phyloP scores from a whole-genome alignment of 2,329 filamentous ascomycete genomes.

The Emmonsia crescens region DNA sequence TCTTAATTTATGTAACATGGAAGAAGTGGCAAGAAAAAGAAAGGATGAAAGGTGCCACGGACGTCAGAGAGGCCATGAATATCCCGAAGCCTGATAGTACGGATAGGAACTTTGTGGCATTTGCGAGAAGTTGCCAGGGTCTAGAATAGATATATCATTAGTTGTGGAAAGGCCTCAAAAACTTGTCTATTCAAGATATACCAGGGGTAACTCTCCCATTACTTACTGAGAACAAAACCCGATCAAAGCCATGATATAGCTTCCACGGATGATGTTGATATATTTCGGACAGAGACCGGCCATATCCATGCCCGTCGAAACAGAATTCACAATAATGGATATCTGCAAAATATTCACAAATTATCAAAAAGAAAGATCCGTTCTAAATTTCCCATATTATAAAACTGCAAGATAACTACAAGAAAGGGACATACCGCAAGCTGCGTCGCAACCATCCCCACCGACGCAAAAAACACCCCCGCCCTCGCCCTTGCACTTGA shows the following conservation, averaged over 20 bases:
- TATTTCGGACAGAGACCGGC: constrained; percentile 42
- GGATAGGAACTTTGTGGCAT: constrained; percentile 17
- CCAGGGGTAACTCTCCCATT: not conserved
- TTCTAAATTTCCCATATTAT: no score
- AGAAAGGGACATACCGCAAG: constrained; percentile 22
- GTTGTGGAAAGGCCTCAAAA: not conserved
- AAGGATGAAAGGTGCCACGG: not conserved
- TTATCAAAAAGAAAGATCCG: not conserved
- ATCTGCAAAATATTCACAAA: constrained; percentile 9
- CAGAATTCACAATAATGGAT: constrained; percentile 37
- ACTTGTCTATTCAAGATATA: not conserved
- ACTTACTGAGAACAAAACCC: constrained; percentile 30
- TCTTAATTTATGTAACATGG: not conserved
- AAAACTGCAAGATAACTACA: not conserved
- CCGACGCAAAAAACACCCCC: constrained; percentile 29
- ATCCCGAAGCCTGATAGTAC: constrained; percentile 35
- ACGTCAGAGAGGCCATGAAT: constrained; percentile 38
- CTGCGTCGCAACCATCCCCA: constrained; percentile 26
- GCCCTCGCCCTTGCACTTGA: constrained; percentile 22
- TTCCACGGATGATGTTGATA: constrained; percentile 47
- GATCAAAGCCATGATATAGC: constrained; percentile 38
- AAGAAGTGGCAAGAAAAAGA: not conserved
- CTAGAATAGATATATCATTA: not conserved
- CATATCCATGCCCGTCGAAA: constrained; percentile 46
- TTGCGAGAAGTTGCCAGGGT: constrained; percentile 34